phyloP scores from a whole-genome alignment of 352 stramenopile genomes.

The Pythium volutum region DNA sequence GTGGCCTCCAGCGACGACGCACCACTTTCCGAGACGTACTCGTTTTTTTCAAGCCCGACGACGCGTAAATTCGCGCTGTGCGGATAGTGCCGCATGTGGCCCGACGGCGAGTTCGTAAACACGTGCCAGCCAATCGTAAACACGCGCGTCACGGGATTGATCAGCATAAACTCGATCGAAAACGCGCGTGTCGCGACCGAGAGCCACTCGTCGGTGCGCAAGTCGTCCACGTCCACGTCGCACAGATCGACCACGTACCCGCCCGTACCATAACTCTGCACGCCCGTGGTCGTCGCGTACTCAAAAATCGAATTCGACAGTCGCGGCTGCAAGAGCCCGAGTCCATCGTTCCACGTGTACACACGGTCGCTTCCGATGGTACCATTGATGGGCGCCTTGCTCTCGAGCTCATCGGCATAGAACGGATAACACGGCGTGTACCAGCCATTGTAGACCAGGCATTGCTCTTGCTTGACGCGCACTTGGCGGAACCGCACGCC shows the following conservation, averaged over 20 bases:
- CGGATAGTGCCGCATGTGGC: conserved; percentile 76
- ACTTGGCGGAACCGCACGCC: conserved; percentile 82
- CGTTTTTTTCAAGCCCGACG: conserved; percentile 64
- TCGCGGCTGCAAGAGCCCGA: conserved; percentile 54
- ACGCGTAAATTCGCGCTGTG: conserved; percentile 83
- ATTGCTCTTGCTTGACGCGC: conserved; percentile 72
- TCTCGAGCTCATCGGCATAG: conserved; percentile 49
- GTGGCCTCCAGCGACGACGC: no score
- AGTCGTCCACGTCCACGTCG: conserved; percentile 46
- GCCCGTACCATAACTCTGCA: conserved; percentile 56
- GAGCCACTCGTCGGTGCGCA: conserved; percentile 73
- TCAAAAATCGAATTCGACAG: conserved; percentile 57
- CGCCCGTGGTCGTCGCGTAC: conserved; percentile 29
- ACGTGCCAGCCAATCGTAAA: conserved; percentile 87
- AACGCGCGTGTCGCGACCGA: conserved; percentile 77
- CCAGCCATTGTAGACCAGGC: conserved; percentile 58
- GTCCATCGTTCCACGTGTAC: conserved; percentile 67
- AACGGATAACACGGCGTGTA: conserved; percentile 70
- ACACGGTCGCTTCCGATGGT: conserved; percentile 28
- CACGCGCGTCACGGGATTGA: conserved; percentile 87
- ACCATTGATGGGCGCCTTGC: conserved; percentile 46
- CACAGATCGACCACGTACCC: conserved; percentile 80
- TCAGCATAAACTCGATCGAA: conserved; percentile 82
- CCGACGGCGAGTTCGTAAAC: conserved; percentile 75
- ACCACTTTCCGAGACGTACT: no score